These are phyloP conservation scores for Botrytis medusae DNA, from an alignment of 2,329 filamentous ascomycete genomes.

Conservation along the genomic window DNA sequence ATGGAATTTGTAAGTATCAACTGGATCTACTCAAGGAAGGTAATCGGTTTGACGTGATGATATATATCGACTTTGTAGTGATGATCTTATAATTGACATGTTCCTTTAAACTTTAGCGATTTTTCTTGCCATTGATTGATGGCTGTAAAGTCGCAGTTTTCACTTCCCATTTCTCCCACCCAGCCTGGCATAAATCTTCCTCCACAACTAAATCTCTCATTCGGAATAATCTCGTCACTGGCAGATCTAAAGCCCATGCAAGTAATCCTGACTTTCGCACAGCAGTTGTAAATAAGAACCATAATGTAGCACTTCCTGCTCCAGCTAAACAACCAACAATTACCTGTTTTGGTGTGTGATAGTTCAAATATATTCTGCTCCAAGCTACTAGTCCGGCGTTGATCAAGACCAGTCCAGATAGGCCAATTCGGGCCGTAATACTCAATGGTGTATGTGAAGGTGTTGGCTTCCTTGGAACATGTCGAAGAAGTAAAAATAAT, in stretches of 20 bases:
- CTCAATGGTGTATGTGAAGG: slow-evolving; percentile 55
- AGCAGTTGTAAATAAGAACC: slow-evolving; percentile 73
- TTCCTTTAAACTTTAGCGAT: slow-evolving; percentile 25
- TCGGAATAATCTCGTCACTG: slow-evolving; percentile 64
- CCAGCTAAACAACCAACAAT: slow-evolving; percentile 75
- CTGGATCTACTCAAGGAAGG: no score
- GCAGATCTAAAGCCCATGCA: slow-evolving; percentile 68
- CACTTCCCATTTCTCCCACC: slow-evolving; percentile 87
- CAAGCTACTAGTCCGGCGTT: slow-evolving; percentile 70
- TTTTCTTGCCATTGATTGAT: slow-evolving; percentile 36
- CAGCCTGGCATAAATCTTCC: slow-evolving; percentile 86
- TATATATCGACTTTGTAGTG: background rate
- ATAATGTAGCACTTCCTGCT: slow-evolving; percentile 65
- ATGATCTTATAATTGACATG: slow-evolving; percentile 1
- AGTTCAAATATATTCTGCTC: slow-evolving; percentile 87
- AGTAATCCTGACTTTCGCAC: slow-evolving; percentile 68
- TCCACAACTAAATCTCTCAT: slow-evolving; percentile 81
- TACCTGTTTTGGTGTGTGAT: slow-evolving; percentile 88
- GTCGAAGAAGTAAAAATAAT: slow-evolving; percentile 81
- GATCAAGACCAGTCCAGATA: slow-evolving; percentile 58
- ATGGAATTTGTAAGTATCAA: background rate
- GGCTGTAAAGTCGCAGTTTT: slow-evolving; percentile 41
- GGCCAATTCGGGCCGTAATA: slow-evolving; percentile 54
- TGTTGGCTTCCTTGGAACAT: slow-evolving; percentile 56
- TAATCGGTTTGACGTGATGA: slow-evolving; percentile 3